These are phyloP conservation scores for Fusarium zealandicum DNA, from an alignment of 2,329 filamentous ascomycete species.

Conservation along the genomic window DNA sequence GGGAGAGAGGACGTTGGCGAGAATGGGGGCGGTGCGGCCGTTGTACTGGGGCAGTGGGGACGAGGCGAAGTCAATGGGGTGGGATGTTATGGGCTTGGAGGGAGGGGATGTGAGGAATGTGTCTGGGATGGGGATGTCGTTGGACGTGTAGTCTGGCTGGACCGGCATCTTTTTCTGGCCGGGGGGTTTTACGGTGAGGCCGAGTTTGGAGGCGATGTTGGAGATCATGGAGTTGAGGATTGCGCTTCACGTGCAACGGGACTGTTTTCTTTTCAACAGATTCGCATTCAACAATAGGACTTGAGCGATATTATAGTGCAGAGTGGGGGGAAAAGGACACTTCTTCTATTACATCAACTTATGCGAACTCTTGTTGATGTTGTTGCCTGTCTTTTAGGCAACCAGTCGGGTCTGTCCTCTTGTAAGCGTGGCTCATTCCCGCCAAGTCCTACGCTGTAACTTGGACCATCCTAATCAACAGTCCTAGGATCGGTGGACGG, in stretches of 20 bases:
- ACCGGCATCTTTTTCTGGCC: background rate
- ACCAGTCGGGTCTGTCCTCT: too few species aligned
- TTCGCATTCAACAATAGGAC: background rate
- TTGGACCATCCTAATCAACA: conserved; percentile 2
- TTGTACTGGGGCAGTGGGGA: conserved; percentile 60
- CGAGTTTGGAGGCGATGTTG: conserved; percentile 34
- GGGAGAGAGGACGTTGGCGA: conserved; percentile 64
- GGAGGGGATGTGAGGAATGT: conserved; percentile 54
- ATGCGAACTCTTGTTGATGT: conserved; percentile 4
- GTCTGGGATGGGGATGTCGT: conserved; percentile 48
- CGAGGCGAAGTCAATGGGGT: conserved; percentile 59
- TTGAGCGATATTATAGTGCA: background rate
- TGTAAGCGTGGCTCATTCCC: conserved; percentile 8
- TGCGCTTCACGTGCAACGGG: background rate
- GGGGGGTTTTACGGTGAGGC: conserved; percentile 21
- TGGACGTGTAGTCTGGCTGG: conserved; percentile 41
- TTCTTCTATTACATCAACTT: too few species aligned
- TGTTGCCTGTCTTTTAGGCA: conserved; percentile 21
- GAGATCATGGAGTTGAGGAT: conserved; percentile 29
- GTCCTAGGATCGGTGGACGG: background rate
- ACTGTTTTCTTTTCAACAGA: background rate
- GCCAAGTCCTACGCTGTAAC: conserved; percentile 16
- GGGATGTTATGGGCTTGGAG: conserved; percentile 50
- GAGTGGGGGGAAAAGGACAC: background rate
- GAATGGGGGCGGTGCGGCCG: conserved; percentile 61